Percentiles rank a stretch among this genome's conserved stretches.
Conservation (phyloP, 2,329 filamentous ascomycete species). For the Mycosphaerelloides madeirae region DNA sequence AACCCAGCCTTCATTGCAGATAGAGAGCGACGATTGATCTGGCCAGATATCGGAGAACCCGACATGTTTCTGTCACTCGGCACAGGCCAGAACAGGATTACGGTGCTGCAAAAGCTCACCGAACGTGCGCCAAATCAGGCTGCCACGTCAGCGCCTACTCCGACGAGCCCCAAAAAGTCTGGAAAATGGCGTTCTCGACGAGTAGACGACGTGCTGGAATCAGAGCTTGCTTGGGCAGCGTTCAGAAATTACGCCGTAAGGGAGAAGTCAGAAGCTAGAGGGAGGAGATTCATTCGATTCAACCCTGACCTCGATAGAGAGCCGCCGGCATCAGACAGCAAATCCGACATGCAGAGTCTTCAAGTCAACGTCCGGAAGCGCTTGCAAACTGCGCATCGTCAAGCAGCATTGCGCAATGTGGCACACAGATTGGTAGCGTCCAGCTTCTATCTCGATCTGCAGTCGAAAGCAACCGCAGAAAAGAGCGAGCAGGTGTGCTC, state of each 20-base stretch:
- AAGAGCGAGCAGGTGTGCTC: constrained; percentile 29
- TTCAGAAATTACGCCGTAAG: constrained; percentile 30
- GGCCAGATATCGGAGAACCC: constrained; percentile 31
- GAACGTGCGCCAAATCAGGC: constrained; percentile 10
- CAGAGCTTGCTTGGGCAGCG: constrained; percentile 33
- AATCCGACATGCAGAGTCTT: constrained; percentile 30
- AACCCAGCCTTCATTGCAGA: constrained; percentile 51
- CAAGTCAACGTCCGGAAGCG: constrained; percentile 31
- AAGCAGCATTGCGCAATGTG: constrained; percentile 29
- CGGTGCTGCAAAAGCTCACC: constrained; percentile 26
- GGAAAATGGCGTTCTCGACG: constrained; percentile 22
- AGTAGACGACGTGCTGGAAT: constrained; percentile 33
- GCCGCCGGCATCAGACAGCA: constrained; percentile 34
- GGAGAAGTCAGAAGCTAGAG: constrained; percentile 21
- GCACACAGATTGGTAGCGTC: constrained; percentile 35
- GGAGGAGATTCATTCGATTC: constrained; percentile 32
- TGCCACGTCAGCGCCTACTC: constrained; percentile 11
- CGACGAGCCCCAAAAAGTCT: constrained; percentile 11
- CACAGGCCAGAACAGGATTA: constrained; percentile 32
- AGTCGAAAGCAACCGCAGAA: constrained; percentile 29
- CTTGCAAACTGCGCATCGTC: constrained; percentile 26
- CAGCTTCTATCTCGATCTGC: constrained; percentile 36
- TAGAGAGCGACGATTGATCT: constrained; percentile 37
- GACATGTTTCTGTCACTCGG: constrained; percentile 34
- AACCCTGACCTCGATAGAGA: constrained; percentile 32